Base-by-base conservation (phyloP, 2,329 filamentous ascomycete species). In the Phialophora verrucosa region DNA sequence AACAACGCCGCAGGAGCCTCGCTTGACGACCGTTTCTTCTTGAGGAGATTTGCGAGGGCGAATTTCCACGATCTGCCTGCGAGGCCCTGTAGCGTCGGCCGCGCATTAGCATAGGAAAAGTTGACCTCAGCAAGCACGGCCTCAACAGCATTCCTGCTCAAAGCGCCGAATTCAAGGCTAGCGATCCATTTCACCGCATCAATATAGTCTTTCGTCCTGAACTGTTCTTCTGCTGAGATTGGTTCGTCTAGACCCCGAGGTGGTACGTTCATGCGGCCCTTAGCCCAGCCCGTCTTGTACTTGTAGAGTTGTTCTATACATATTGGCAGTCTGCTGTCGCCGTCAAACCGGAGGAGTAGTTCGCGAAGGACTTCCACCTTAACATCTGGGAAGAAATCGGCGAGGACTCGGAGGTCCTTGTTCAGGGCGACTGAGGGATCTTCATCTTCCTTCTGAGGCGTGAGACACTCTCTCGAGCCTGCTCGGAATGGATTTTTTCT, bases 61-160 rank as follows among this genome's bases (percentile, higher is more conserved):
- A 76, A 78, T 12, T 80, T 77, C 81, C 81, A 83, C 12, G 71
- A 70, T 64, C 77, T 80, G 56, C 75, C 76, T 17, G 80, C 78
- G 2, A 83, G 71, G 44, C 79, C 78, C 49, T 76, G 77, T 6
- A 83, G 73, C 3, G 74, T 80, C 25, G 80, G 80, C 14, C 82
- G 74, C 10, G 81, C 80, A 12, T 76, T 73, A 8, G 73, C 72
- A 62, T 83, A 83, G 31, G 78, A 81, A 65, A 78, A 81, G 63
- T 83, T 83, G 32, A 76, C 77, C 67, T 83, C 81, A 2, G 81
- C 81, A 27, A 83, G 72, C 7, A 83, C 81, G 20, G 77, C 81
- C 31, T 82, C 79, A 12, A 83, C 72, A 0, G 78, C 76, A 71
- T 80, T 82, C 65, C 75, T 78, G 67, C 77, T 82, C 50, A 83